Evolutionary conservation across 1,284 basidiomycete genomes (phyloP).

Genomic region (Heliocybe sulcata): DNA sequence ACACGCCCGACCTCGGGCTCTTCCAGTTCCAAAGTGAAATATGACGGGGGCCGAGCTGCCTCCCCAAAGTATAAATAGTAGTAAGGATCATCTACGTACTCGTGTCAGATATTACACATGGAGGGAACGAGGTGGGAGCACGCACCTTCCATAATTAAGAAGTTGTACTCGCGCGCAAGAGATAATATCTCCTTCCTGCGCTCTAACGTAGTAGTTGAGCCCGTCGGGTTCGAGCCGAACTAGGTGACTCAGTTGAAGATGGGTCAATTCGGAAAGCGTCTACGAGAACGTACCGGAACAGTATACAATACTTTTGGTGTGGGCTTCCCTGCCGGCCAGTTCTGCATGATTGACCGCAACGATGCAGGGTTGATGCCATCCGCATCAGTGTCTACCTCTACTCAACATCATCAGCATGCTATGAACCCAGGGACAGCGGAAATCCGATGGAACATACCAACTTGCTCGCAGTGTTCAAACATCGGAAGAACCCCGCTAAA

Average conservation of each 20-base stretch:
- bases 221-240: constrained; percentile 84
- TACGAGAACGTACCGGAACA: constrained; percentile 48
- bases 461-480: constrained; percentile 52
- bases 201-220: constrained; percentile 66
- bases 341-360: constrained; percentile 62
- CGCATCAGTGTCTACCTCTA: constrained; percentile 78
- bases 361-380: constrained; percentile 64
- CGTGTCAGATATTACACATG: background rate
- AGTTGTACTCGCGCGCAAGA: constrained; percentile 69
- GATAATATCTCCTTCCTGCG: constrained; percentile 75
- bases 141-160: constrained; percentile 81
- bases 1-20: constrained; percentile 66
- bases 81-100: constrained; percentile 65
- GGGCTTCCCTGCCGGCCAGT: constrained; percentile 68
- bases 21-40: constrained; percentile 71
- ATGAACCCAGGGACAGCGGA: constrained; percentile 4
- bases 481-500: constrained; percentile 58
- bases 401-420: background rate
- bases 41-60: constrained; percentile 60
- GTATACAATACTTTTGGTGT: constrained; percentile 85
- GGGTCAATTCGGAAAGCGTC: background rate
- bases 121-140: constrained; percentile 5
- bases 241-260: constrained; percentile 18
- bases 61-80: constrained; percentile 68
- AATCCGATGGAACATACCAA: constrained; percentile 36